A percentile compares a stretch with the other conserved stretches of the same genome.
phyloP scores from a whole-genome alignment of 148 eudicot genomes.

The Dianthus caryophyllus region DNA sequence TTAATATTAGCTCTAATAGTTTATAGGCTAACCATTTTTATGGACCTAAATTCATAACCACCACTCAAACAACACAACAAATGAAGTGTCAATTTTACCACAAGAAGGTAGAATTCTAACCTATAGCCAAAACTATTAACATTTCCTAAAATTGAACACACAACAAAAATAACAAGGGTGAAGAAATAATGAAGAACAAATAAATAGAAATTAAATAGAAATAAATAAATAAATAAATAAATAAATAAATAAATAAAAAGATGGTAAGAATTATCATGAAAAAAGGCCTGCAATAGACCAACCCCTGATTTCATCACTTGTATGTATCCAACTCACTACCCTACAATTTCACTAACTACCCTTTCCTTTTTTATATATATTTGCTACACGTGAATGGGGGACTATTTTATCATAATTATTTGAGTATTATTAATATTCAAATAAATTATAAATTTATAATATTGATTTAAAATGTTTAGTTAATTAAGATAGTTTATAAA shows the following conservation, averaged over 20 bases:
- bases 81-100: slow-evolving; percentile 21
- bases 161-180: neutral
- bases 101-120: slow-evolving; percentile 6
- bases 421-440: no score
- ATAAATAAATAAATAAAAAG: slow-evolving; percentile 2
- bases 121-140: neutral
- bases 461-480: no score
- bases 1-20: no score
- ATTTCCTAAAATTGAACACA: neutral
- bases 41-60: neutral
- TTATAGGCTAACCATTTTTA: neutral
- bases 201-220: neutral
- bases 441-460: no score
- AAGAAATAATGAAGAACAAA: neutral
- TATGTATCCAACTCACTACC: slow-evolving; percentile 33
- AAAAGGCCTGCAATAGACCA: slow-evolving; percentile 26
- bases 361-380: slow-evolving; percentile 6
- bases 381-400: slow-evolving; percentile 34
- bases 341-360: slow-evolving; percentile 28
- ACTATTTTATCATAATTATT: neutral
- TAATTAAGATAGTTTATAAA: no score
- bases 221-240: neutral
- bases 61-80: neutral
- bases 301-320: slow-evolving; percentile 21
- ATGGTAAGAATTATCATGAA: slow-evolving; percentile 33